phyloP scores from a whole-genome alignment of 371 early-diverging fungal genomes.

The Rhizopus stolonifer region DNA sequence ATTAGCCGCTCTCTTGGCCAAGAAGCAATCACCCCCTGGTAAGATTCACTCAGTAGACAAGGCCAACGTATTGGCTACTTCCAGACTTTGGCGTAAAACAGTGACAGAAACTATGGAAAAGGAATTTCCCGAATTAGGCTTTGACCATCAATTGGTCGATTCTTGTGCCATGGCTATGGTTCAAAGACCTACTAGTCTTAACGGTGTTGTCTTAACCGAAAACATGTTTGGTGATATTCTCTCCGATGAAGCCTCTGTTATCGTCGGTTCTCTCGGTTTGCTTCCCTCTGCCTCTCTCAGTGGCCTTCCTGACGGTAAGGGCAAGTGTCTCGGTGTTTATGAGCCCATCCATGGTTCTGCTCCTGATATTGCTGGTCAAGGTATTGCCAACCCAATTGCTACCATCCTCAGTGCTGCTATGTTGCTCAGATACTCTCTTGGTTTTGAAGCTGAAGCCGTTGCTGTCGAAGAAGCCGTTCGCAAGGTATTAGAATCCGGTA shows the following conservation, averaged over 20 bases:
- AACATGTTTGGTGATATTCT: slow-evolving; percentile 99
- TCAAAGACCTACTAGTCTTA: slow-evolving; percentile 82
- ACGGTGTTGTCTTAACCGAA: slow-evolving; percentile 94
- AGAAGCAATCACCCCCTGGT: slow-evolving; percentile 73
- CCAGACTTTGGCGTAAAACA: slow-evolving; percentile 92
- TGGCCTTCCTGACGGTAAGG: slow-evolving; percentile 76
- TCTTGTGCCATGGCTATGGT: slow-evolving; percentile 97
- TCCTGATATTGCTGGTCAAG: slow-evolving; percentile 96
- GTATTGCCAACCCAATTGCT: slow-evolving; percentile 95
- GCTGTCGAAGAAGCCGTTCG: slow-evolving; percentile 91
- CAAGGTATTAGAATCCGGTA: slow-evolving; percentile 82
- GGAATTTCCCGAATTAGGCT: slow-evolving; percentile 84
- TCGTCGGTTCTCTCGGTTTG: slow-evolving; percentile 93
- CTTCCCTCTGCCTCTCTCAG: slow-evolving; percentile 90
- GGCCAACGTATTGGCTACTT: slow-evolving; percentile 96
- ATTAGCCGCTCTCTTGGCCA: slow-evolving; percentile 83
- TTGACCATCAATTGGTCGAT: slow-evolving; percentile 92
- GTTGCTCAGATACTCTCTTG: slow-evolving; percentile 92
- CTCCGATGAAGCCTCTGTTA: slow-evolving; percentile 93
- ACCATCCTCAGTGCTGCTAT: slow-evolving; percentile 95
- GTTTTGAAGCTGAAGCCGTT: slow-evolving; percentile 82
- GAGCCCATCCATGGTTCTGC: slow-evolving; percentile 98
- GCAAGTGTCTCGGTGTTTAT: slow-evolving; percentile 83
- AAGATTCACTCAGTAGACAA: slow-evolving; percentile 95
- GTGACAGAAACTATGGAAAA: slow-evolving; percentile 83